Evolutionary conservation across 352 stramenopile genomes (phyloP).

Genomic region (Phytophthora capsici): DNA sequence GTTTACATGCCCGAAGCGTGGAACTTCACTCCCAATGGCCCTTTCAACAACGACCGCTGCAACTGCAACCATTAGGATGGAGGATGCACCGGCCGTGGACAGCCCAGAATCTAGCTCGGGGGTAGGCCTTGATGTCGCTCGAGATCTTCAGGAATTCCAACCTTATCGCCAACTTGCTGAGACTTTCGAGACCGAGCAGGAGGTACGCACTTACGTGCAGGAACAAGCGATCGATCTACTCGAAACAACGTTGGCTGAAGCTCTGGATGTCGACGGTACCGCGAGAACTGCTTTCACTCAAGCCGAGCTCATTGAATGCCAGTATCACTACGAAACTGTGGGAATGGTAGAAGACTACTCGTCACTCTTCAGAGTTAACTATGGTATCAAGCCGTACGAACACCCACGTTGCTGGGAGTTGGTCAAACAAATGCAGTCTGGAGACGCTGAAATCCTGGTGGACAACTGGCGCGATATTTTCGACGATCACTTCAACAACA

Average conservation of each 20-base stretch:
- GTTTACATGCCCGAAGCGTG: constrained; percentile 35
- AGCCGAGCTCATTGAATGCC: constrained; percentile 42
- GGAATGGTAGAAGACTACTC: constrained; percentile 43
- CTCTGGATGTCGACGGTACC: constrained; percentile 30
- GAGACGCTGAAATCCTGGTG: constrained; percentile 13
- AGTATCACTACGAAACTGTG: constrained; percentile 31
- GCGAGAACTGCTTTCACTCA: constrained; percentile 34
- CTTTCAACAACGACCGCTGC: constrained; percentile 1
- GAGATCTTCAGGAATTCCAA: constrained; percentile 9
- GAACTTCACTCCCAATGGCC: constrained; percentile 5
- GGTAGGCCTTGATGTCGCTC: background rate
- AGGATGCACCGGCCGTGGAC: background rate
- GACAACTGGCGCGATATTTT: constrained; percentile 26
- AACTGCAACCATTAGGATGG: background rate
- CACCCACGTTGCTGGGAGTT: constrained; percentile 35
- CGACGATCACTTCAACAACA: constrained; percentile 3
- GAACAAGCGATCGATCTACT: constrained; percentile 30
- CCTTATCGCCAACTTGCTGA: background rate
- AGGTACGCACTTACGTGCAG: constrained; percentile 25
- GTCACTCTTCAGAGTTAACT: constrained; percentile 34
- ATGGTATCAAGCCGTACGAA: constrained; percentile 14
- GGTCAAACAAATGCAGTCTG: constrained; percentile 16
- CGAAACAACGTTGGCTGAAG: constrained; percentile 17
- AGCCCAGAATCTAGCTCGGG: background rate
- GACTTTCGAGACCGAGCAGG: constrained; percentile 15